Evolutionary conservation across 495 filamentous ascomycete species (phyloP).

Genomic region (Friedmanniomyces endolithicus): DNA sequence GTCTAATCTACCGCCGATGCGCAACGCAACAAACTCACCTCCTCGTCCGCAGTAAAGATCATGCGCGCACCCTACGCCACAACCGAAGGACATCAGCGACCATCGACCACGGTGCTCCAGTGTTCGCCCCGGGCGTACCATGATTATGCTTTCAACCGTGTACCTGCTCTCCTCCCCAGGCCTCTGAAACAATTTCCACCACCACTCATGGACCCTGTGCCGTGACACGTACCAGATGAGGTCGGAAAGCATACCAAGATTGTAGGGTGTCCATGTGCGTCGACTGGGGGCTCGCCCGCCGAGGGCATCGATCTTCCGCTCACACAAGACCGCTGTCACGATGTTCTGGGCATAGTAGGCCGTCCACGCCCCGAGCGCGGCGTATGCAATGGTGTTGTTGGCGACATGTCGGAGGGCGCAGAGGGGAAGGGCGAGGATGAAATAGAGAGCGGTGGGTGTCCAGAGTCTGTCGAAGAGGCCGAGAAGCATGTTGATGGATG

Average conservation of each 20-base stretch:
- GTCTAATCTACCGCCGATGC: too few relatives aligned
- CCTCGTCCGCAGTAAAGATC: conserved; percentile 41
- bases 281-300: conserved; percentile 24
- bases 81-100: too few relatives aligned
- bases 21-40: conserved; percentile 6
- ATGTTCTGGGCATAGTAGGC: not conserved
- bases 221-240: conserved; percentile 38
- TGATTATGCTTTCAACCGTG: conserved; percentile 46
- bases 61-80: conserved; percentile 24
- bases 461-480: conserved; percentile 6
- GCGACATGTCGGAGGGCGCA: not conserved
- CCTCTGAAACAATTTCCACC: conserved; percentile 38
- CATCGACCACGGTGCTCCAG: too few relatives aligned
- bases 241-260: conserved; percentile 47
- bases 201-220: conserved; percentile 48
- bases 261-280: conserved; percentile 27
- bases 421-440: not conserved
- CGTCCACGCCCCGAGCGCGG: not conserved
- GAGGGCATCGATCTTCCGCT: conserved; percentile 11
- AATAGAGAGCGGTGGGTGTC: conserved; percentile 7
- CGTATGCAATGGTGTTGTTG: not conserved
- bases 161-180: conserved; percentile 27
- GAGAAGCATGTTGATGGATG: conserved; percentile 3
- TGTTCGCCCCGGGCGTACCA: not conserved
- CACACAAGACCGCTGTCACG: not conserved